These are phyloP conservation scores for Sclerotinia borealis DNA, from an alignment of 2,329 filamentous ascomycete genomes.

Conservation along the genomic window DNA sequence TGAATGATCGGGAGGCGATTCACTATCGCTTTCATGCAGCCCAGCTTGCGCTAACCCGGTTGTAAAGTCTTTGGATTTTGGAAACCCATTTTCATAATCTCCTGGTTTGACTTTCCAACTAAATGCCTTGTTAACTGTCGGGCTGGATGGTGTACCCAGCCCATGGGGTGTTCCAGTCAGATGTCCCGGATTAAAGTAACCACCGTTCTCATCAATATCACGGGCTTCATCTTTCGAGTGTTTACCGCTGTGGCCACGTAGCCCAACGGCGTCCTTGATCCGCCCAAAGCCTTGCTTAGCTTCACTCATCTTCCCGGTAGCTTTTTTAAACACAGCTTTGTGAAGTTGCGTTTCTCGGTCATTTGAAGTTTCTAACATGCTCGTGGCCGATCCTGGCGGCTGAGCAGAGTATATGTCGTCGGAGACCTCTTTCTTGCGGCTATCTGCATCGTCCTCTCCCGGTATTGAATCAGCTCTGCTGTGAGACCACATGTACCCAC, in stretches of 20 bases:
- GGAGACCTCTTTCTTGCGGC: conserved; percentile 37
- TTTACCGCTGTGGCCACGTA: conserved; percentile 44
- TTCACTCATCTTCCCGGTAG: conserved; percentile 72
- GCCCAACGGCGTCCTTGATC: conserved; percentile 77
- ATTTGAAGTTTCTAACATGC: conserved; percentile 44
- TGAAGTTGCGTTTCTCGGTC: conserved; percentile 51
- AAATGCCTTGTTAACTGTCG: conserved; percentile 43
- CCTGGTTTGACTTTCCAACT: conserved; percentile 60
- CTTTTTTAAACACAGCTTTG: conserved; percentile 68
- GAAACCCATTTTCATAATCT: conserved; percentile 42
- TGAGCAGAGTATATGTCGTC: conserved; percentile 39
- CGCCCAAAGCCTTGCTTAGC: conserved; percentile 76
- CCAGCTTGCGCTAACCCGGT: conserved; percentile 10
- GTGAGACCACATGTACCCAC: conserved; percentile 39
- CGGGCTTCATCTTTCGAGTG: conserved; percentile 48
- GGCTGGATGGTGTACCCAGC: conserved; percentile 20
- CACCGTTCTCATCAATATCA: conserved; percentile 19
- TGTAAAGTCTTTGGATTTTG: conserved; percentile 20
- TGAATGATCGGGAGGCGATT: conserved; percentile 15
- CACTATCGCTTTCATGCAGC: conserved; percentile 12
- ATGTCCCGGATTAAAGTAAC: conserved; percentile 25
- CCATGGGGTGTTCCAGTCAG: conserved; percentile 16
- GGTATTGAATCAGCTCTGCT: conserved; percentile 47
- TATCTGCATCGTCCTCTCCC: conserved; percentile 46
- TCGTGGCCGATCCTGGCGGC: conserved; percentile 42